Percentiles rank a stretch among this genome's conserved stretches.
Conservation (phyloP, 2,329 filamentous ascomycete species). For the Aureobasidium zeae region DNA sequence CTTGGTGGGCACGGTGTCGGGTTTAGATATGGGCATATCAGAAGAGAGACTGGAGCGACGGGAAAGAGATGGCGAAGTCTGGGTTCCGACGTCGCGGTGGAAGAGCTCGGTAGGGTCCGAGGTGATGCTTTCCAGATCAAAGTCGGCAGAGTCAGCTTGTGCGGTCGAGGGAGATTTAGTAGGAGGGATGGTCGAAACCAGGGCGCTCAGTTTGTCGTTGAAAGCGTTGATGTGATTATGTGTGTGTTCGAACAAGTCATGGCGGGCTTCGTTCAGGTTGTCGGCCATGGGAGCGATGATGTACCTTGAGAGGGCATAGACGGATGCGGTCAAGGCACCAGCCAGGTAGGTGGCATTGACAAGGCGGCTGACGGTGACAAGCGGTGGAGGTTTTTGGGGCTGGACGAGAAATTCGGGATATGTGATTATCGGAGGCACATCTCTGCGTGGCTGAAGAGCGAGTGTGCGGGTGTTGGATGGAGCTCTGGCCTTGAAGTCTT, state of each 20-base stretch:
- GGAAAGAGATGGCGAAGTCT: constrained; percentile 53
- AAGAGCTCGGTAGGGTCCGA: constrained; percentile 68
- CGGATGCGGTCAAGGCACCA: constrained; percentile 44
- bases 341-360: constrained; percentile 49
- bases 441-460: constrained; percentile 24
- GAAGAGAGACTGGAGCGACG: constrained; percentile 27
- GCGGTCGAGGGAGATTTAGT: constrained; percentile 21
- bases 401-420: constrained; percentile 57
- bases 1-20: constrained; percentile 20
- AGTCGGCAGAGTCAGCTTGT: constrained; percentile 32
- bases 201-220: constrained; percentile 47
- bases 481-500: constrained; percentile 59
- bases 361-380: constrained; percentile 48
- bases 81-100: constrained; percentile 70
- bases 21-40: constrained; percentile 23
- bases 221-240: constrained; percentile 44
- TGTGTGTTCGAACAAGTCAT: constrained; percentile 47
- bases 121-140: constrained; percentile 40
- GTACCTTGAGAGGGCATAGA: constrained; percentile 64
- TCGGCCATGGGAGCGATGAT: constrained; percentile 55
- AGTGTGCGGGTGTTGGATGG: background rate
- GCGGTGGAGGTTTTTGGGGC: constrained; percentile 48
- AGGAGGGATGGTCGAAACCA: constrained; percentile 54
- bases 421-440: constrained; percentile 54
- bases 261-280: constrained; percentile 45